Percentiles rank a stretch among this genome's conserved stretches.
These are phyloP conservation scores for Fragilariopsis cylindrus DNA, from an alignment of 108 stramenopile genomes.

Conservation along the genomic window DNA sequence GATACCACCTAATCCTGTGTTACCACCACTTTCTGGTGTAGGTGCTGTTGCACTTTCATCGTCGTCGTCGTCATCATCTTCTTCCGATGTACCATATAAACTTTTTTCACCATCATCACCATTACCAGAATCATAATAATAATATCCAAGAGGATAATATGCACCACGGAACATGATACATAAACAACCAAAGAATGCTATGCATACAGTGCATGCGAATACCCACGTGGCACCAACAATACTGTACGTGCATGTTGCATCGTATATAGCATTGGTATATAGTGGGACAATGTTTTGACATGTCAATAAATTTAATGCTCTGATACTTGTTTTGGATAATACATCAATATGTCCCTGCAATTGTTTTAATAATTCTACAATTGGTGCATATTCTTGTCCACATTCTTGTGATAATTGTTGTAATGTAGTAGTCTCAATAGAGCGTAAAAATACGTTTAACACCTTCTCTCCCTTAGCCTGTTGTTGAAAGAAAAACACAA, in stretches of 20 bases:
- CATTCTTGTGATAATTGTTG: slow-evolving; percentile 32
- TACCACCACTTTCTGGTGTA: not conserved
- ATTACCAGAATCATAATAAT: not conserved
- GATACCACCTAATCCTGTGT: too few relatives aligned
- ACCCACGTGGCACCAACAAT: slow-evolving; percentile 18
- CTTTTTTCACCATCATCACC: not conserved
- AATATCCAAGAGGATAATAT: slow-evolving; percentile 26
- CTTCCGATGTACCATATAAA: not conserved
- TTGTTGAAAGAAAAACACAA: not conserved
- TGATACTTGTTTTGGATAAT: slow-evolving; percentile 15
- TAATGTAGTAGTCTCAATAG: slow-evolving; percentile 7
- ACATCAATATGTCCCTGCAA: slow-evolving; percentile 24
- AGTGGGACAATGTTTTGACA: slow-evolving; percentile 40
- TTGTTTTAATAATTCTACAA: slow-evolving; percentile 15
- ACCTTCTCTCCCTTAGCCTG: not conserved
- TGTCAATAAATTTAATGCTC: slow-evolving; percentile 29
- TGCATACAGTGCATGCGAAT: slow-evolving; percentile 22
- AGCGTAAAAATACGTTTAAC: not conserved
- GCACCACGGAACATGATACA: slow-evolving; percentile 39
- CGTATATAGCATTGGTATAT: slow-evolving; percentile 35
- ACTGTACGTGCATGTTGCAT: slow-evolving; percentile 20
- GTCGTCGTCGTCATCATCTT: not conserved
- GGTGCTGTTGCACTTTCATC: not conserved
- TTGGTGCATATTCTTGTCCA: slow-evolving; percentile 28
- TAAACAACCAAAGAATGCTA: slow-evolving; percentile 41